Evolutionary conservation across 495 filamentous ascomycete species (phyloP).

Genomic region (Trichoderma gamsii): DNA sequence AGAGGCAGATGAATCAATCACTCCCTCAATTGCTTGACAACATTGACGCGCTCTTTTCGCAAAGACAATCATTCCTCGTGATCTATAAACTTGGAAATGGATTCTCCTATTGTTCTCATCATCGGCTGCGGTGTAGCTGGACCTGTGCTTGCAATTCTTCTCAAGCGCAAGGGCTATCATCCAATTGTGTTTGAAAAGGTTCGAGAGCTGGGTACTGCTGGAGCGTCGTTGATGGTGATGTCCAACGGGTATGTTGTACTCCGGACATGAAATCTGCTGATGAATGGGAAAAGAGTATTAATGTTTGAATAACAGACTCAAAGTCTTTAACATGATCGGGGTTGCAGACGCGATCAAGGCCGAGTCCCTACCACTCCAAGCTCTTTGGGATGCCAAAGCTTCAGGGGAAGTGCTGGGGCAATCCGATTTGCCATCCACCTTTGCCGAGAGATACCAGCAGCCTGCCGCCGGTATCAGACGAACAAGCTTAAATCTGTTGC

Average conservation of each 20-base stretch:
- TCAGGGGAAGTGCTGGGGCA: constrained; percentile 11
- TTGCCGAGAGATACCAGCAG: constrained; percentile 16
- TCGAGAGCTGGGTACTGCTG: constrained; percentile 20
- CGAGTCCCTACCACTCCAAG: not conserved
- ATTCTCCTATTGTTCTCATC: constrained; percentile 21
- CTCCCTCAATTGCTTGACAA: not conserved
- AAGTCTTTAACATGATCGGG: constrained; percentile 16
- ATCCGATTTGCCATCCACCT: constrained; percentile 15
- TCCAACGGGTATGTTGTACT: constrained; percentile 23
- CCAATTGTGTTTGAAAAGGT: constrained; percentile 28
- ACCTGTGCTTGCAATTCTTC: constrained; percentile 22
- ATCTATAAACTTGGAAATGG: not conserved
- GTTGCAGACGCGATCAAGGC: constrained; percentile 1
- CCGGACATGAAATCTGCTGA: not conserved
- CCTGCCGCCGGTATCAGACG: constrained; percentile 19
- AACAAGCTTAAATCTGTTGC: constrained; percentile 15
- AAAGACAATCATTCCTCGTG: not conserved
- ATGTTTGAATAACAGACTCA: constrained; percentile 3
- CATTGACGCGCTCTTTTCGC: not conserved
- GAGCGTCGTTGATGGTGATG: constrained; percentile 24
- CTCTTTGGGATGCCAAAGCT: constrained; percentile 12
- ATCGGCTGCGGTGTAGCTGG: constrained; percentile 26
- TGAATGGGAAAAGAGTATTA: not conserved
- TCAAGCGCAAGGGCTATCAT: constrained; percentile 24
- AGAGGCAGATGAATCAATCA: not conserved